Percentiles rank a stretch among this genome's conserved stretches.
These are phyloP conservation scores for Lecanicillium sp. DNA, from an alignment of 2,329 filamentous ascomycete genomes.

Conservation along the genomic window DNA sequence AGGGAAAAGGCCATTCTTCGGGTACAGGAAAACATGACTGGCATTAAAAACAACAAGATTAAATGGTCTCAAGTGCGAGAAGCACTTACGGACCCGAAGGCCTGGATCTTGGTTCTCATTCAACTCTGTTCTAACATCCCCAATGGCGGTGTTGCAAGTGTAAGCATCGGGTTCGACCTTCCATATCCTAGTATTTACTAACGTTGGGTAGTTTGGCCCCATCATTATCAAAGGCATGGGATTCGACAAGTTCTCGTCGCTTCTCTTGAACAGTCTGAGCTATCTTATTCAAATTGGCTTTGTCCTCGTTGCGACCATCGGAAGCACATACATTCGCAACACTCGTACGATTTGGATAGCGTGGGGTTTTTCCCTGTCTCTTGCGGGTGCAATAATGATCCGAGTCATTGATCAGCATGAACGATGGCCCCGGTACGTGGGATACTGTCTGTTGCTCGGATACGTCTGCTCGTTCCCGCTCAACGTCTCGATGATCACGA, in stretches of 20 bases:
- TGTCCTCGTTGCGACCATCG: constrained; percentile 19
- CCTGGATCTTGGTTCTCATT: constrained; percentile 23
- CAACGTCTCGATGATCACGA: constrained; percentile 47
- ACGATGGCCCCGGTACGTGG: constrained; percentile 21
- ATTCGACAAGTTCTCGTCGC: constrained; percentile 19
- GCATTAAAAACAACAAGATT: constrained; percentile 27
- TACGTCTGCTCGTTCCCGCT: constrained; percentile 37
- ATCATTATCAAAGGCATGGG: constrained; percentile 23
- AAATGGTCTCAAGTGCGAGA: constrained; percentile 22
- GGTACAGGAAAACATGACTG: constrained; percentile 29
- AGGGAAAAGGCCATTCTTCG: constrained; percentile 24
- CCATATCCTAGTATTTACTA: not conserved
- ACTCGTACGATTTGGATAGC: constrained; percentile 23
- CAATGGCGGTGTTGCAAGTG: constrained; percentile 25
- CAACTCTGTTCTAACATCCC: constrained; percentile 24
- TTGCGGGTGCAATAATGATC: constrained; percentile 21
- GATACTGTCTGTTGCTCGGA: constrained; percentile 47
- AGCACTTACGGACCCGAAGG: constrained; percentile 22
- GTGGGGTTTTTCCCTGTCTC: constrained; percentile 17
- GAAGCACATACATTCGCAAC: constrained; percentile 21
- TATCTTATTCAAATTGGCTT: constrained; percentile 21
- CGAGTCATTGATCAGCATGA: constrained; percentile 16
- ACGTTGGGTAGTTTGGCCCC: constrained; percentile 20
- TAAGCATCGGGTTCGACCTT: constrained; percentile 3
- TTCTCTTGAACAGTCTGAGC: constrained; percentile 19